A percentile compares a stretch with the other conserved stretches of the same genome.
phyloP scores from a whole-genome alignment of 2,329 filamentous ascomycete genomes.

The Helotiales sp. region DNA sequence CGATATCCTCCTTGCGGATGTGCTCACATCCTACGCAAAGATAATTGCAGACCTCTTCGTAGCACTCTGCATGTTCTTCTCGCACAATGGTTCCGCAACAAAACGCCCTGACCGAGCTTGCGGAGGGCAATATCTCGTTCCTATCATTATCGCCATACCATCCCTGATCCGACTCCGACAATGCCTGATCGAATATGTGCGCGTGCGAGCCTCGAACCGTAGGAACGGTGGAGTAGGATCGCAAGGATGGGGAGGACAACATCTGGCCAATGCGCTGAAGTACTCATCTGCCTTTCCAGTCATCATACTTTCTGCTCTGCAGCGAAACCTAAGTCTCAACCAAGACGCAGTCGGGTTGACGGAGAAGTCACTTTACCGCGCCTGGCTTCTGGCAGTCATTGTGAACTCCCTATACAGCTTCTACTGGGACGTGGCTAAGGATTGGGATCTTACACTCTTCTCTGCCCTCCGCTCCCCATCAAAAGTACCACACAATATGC shows the following conservation, averaged over 20 bases:
- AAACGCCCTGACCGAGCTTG: conserved; percentile 80
- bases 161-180: conserved; percentile 87
- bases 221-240: conserved; percentile 49
- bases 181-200: conserved; percentile 85
- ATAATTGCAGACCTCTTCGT: conserved; percentile 90
- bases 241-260: conserved; percentile 78
- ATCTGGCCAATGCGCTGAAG: conserved; percentile 92
- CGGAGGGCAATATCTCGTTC: conserved; percentile 79
- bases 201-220: conserved; percentile 66
- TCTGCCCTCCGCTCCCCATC: conserved; percentile 67
- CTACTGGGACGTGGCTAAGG: conserved; percentile 96
- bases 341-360: conserved; percentile 45
- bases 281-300: conserved; percentile 95
- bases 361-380: conserved; percentile 53
- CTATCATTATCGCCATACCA: conserved; percentile 82
- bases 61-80: conserved; percentile 88
- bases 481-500: background rate
- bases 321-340: conserved; percentile 61
- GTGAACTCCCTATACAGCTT: conserved; percentile 94
- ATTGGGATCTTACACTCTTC: conserved; percentile 94
- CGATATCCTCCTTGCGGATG: conserved; percentile 91
- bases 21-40: conserved; percentile 92
- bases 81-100: conserved; percentile 72
- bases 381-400: conserved; percentile 74
- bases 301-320: conserved; percentile 77